Evolutionary conservation across 2,329 filamentous ascomycete genomes (phyloP), one percentile per base, ranked within the genome.

Genomic region (Microsporum ferrugineum): DNA sequence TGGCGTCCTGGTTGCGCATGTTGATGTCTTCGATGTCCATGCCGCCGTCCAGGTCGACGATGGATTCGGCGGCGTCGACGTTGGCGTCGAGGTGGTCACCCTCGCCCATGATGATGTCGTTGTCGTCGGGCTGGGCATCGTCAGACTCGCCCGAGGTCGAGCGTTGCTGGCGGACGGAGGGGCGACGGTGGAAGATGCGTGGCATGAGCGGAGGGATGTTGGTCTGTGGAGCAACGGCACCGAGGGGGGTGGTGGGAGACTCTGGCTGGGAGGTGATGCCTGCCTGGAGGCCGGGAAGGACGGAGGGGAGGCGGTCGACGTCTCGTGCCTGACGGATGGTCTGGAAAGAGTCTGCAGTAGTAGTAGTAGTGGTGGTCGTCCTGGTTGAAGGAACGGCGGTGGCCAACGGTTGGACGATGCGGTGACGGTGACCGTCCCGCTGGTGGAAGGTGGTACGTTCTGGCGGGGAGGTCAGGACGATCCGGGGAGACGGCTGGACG

Each of bases 11-110:
- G 85, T 86, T 95, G 87, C 66, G 86, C 83, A 63, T 92, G 88
- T 36, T 86, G 84, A 95, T 91, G 70, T 92, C 88, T 71, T 92
- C 86, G 69, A 96, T 91, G 63, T 88, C 88, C 67, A 96, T 91
- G 43, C 88, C 82, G 12, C 87, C 85, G 68, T 91, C 88, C 14
- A 95, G 86, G 64, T 90, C 90, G 17, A 86, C 82, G 31, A 90
- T 88, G 2, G 88, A 88, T 62, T 92, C 68, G 1, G 27, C 47
- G 29, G 27, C 33, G 27, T 47, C 43, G 43, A 47, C 43, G 43
- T 47, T 47, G 43, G 17, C 5, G 8, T 53, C 68, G 43, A 69
- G 17, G 17, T 17, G 66, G 33, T 91, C 88, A 12, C 36, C 59
- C 60, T 90, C 88, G 38, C 86, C 83, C 71, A 89, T 87, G 17